Conservation (phyloP, 768 basidiomycete species). For the Suillus hirtellus region DNA sequence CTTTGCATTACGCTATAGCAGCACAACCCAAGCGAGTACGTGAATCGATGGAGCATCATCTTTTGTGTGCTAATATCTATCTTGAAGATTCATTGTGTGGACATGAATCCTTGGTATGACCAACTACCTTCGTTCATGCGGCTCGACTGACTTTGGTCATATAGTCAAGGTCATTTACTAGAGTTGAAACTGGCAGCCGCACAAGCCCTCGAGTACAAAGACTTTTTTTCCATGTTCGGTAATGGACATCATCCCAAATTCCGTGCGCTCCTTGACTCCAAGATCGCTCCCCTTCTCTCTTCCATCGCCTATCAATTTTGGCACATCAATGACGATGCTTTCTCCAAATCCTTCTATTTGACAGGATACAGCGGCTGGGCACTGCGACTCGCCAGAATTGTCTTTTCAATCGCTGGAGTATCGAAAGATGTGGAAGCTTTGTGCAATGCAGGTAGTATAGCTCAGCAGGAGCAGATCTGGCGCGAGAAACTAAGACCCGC, state of each 20-base stretch:
- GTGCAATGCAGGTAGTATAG: slow-evolving; percentile 52
- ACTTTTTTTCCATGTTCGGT: slow-evolving; percentile 71
- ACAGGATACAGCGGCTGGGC: slow-evolving; percentile 71
- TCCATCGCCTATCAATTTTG: slow-evolving; percentile 78
- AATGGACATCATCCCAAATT: slow-evolving; percentile 61
- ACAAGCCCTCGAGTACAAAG: slow-evolving; percentile 52
- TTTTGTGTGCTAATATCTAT: slow-evolving; percentile 5
- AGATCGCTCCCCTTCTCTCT: slow-evolving; percentile 67
- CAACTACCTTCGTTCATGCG: not conserved
- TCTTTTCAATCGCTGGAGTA: slow-evolving; percentile 65
- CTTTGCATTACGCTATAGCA: slow-evolving; percentile 75
- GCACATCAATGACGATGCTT: slow-evolving; percentile 56
- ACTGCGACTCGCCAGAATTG: slow-evolving; percentile 56
- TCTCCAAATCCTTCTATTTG: slow-evolving; percentile 59
- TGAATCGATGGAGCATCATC: not conserved
- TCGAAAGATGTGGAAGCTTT: slow-evolving; percentile 52
- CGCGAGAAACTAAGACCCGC: slow-evolving; percentile 57
- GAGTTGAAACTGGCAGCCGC: slow-evolving; percentile 77
- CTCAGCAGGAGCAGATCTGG: slow-evolving; percentile 67
- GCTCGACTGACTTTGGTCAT: slow-evolving; percentile 7
- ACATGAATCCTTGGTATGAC: slow-evolving; percentile 63
- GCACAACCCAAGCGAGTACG: slow-evolving; percentile 54
- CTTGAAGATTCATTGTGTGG: slow-evolving; percentile 62
- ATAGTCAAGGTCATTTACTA: slow-evolving; percentile 71
- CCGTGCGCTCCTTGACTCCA: slow-evolving; percentile 56